Percentiles rank a stretch among this genome's conserved stretches.
These are phyloP conservation scores for Mycosarcoma mackinlayi DNA, from an alignment of 1,284 basidiomycete species.

Conservation along the genomic window DNA sequence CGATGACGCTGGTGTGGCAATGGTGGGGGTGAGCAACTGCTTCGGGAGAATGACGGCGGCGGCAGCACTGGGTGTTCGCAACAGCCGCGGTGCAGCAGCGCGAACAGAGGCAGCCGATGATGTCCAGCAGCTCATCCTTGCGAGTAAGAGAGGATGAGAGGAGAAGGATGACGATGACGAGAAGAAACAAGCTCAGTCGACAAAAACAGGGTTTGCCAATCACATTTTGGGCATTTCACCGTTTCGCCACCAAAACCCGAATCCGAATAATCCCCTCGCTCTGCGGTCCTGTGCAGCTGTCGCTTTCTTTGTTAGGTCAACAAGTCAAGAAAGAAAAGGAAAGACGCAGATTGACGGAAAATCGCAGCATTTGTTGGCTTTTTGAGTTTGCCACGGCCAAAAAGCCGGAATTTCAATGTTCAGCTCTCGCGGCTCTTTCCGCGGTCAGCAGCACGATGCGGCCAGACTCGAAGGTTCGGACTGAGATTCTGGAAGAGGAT, in stretches of 20 bases:
- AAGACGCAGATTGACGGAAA: too few species aligned
- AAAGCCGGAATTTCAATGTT: constrained; percentile 12
- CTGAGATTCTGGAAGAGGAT: background rate
- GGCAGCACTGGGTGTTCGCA: constrained; percentile 15
- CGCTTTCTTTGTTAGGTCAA: too few species aligned
- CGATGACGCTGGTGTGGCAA: background rate
- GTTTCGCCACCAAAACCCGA: constrained; percentile 13
- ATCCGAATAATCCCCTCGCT: constrained; percentile 2
- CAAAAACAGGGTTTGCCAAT: constrained; percentile 6
- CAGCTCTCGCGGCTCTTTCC: constrained; percentile 15
- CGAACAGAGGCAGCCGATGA: constrained; percentile 21
- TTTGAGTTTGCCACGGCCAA: constrained; percentile 16
- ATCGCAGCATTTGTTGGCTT: too few species aligned
- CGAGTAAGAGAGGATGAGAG: background rate
- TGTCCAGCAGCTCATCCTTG: constrained; percentile 37
- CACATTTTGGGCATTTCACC: constrained; percentile 8
- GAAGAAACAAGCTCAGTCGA: background rate
- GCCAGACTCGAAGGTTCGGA: too few species aligned
- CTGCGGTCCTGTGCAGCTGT: too few species aligned
- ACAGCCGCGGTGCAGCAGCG: constrained; percentile 20
- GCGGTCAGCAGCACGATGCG: background rate
- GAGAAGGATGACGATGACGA: background rate
- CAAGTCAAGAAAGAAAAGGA: too few species aligned
- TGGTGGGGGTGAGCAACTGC: constrained; percentile 3
- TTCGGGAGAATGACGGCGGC: constrained; percentile 9